Evolutionary conservation across 176 grass and related monocot genomes (phyloP), one percentile per base, ranked within the genome.

Genomic region (Eragrostis nindensis): DNA sequence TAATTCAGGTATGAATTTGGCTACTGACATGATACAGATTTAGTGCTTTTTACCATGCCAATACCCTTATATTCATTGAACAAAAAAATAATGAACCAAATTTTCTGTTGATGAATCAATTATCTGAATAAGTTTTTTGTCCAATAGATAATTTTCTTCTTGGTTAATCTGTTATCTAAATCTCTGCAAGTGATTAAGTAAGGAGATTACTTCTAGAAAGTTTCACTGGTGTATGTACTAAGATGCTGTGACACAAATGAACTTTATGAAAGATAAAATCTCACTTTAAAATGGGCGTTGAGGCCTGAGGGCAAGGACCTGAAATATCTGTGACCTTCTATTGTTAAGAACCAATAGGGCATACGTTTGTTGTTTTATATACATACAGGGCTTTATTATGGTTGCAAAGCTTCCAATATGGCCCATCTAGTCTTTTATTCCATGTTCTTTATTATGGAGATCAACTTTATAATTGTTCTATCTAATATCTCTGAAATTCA

Each of bases 1-100:
- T 93, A 61, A 85, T 90, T 73, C 85, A 93, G 87, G 85, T 93
- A 54, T 83, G 82, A 60, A 66, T 83, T 50, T 83, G 29, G 21
- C 22, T 69, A 64, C 18, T 77, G 45, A 56, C 18, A 47, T 77
- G 64, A 6, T 78, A 39, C 54, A 44, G 43, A 68, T 54, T 11
- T 77, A 25, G 4, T 53, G 45, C 0, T 42, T 39, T 26, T 29
- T 71, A 77, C 55, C 15, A 40, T 80, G 36, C 11, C 70, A 48
- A 62, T 46, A 59, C 4, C 74, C 16, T 66, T 86, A 74, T 19
- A 74, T 11, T 57, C 12, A 27, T 65, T 44, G 45, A 62, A 12
- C 27, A n/a, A 62, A 78, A 45, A 80, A 38, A 3, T 22, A 61
- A 2, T 59, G 66, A 54, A 55, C 47, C 36, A 24, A 41, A 6